phyloP scores from a whole-genome alignment of 306 rosid genomes.

The Prinsepia uniflora region DNA sequence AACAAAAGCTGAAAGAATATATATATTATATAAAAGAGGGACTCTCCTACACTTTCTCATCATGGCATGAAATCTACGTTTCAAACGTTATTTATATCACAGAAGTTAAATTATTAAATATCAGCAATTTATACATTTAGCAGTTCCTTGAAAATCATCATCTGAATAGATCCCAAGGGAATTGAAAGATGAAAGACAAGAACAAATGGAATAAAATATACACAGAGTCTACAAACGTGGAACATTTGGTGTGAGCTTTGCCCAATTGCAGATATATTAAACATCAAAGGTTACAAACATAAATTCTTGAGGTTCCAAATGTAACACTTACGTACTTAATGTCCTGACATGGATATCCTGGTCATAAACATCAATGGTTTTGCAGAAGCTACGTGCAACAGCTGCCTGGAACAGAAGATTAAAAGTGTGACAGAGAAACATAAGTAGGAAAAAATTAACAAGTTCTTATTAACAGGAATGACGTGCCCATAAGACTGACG shows the following conservation, averaged over 20 bases:
- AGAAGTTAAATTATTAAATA: not conserved
- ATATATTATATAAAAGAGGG: not conserved
- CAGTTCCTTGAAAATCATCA: not conserved
- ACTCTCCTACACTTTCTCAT: not conserved
- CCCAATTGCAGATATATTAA: too few species aligned
- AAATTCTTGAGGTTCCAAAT: not conserved
- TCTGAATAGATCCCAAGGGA: not conserved
- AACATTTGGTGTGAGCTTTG: not conserved
- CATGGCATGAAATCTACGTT: not conserved
- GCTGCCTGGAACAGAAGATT: slow-evolving; percentile 58
- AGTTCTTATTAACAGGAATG: not conserved
- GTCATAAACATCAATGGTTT: slow-evolving; percentile 76
- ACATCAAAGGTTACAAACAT: too few species aligned
- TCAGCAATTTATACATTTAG: not conserved
- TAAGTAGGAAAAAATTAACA: slow-evolving; percentile 6
- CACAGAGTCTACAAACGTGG: not conserved
- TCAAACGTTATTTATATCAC: too few species aligned
- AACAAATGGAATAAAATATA: not conserved
- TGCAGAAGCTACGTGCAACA: slow-evolving; percentile 74
- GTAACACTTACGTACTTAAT: slow-evolving; percentile 62
- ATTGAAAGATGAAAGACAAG: not conserved
- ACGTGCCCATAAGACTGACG: not conserved
- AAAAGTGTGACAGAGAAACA: slow-evolving; percentile 19
- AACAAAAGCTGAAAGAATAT: not conserved
- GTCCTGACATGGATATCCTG: slow-evolving; percentile 79